Conservation (phyloP, 164 flowering plant genomes). For the Brasenia schreberi region DNA sequence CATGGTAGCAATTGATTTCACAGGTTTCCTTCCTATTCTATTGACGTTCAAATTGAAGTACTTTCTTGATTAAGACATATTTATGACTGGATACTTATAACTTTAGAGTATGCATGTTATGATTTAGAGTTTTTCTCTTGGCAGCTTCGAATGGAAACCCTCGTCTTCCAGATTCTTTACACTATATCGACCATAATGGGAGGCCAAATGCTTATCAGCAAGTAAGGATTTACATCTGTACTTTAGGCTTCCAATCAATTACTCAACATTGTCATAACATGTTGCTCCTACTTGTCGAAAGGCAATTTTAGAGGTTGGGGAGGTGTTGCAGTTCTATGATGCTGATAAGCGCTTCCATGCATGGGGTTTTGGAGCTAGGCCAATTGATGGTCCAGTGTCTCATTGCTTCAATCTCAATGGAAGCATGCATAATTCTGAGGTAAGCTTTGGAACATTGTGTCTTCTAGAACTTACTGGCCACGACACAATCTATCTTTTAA, state of each 20-base stretch:
- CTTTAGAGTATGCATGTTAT: not conserved
- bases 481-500: not conserved
- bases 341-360: slow-evolving; percentile 67
- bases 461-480: not conserved
- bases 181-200: slow-evolving; percentile 74
- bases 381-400: slow-evolving; percentile 36
- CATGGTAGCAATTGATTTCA: slow-evolving; percentile 95
- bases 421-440: slow-evolving; percentile 38
- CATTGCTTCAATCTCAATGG: slow-evolving; percentile 88
- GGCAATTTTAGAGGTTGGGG: slow-evolving; percentile 80
- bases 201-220: slow-evolving; percentile 76
- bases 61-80: not conserved
- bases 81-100: slow-evolving; percentile 4
- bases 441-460: slow-evolving; percentile 6
- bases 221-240: slow-evolving; percentile 21
- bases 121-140: too few relatives aligned
- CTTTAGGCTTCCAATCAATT: not conserved
- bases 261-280: too few relatives aligned
- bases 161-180: slow-evolving; percentile 54
- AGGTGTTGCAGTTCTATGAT: slow-evolving; percentile 80
- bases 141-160: slow-evolving; percentile 94
- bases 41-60: not conserved
- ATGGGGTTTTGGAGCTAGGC: slow-evolving; percentile 94
- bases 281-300: slow-evolving; percentile 9
- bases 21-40: slow-evolving; percentile 33